Evolutionary conservation across 2,329 filamentous ascomycete genomes (phyloP), one percentile per base, ranked within the genome.

Genomic region (Phaeosphaeriaceae sp.): DNA sequence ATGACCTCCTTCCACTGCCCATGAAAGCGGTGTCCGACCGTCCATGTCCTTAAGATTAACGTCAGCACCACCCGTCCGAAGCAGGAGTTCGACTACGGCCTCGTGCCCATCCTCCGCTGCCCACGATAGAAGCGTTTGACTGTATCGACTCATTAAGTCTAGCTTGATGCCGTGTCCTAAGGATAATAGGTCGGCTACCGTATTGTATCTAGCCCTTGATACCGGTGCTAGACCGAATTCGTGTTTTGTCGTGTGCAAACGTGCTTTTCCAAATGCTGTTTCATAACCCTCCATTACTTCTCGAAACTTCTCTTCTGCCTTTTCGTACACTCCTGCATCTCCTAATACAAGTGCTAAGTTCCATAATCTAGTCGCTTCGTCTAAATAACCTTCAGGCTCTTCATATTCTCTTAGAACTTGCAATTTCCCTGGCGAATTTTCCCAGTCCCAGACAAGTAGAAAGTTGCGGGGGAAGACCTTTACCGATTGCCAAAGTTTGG

Each of bases 261-360:
- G 12, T 32, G 37, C 23, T 47, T 17, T 23, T 28, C 40, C 30
- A 40, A 39, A 32, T 15, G 43, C 26, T 39, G 33, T 39, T 18
- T 40, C 28, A 39, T 38, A 46, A 28, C 33, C 43, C 12, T 40
- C 18, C 16, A 39, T 26, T 16, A 35, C 43, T 18, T 40, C 44
- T 48, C 15, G 35, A 26, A 41, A 23, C 42, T 16, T 48, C 37
- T 46, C 39, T 43, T 37, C 18, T 42, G 37, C 33, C 38, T 50
- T 8, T 48, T 35, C 15, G 46, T 7, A n/a, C 15, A 18, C 11
- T 17, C 8, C 5, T 18, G 13, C 9, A 17, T 37, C 34, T 18
- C 32, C 42, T 41, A 51, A 42, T 42, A 51, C 42, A 20, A 42
- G 38, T 34, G 42, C 42, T 29, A 51, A 15, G 32, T 51, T 33